Conservation (phyloP, 495 filamentous ascomycete species). For the Darksidea phi region DNA sequence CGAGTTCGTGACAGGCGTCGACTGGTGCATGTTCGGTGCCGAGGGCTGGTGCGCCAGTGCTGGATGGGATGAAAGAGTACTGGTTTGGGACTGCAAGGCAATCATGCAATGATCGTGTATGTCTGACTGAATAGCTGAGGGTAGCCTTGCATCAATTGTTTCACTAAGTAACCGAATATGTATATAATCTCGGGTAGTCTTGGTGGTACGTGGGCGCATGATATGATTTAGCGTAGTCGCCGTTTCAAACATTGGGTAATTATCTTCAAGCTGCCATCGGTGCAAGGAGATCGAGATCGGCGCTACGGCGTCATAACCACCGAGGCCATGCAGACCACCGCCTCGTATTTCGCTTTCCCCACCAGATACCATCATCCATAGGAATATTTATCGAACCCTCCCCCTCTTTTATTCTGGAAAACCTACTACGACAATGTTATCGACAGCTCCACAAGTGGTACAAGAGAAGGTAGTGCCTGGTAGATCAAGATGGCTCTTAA, state of each 20-base stretch:
- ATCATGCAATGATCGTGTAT: constrained; percentile 48
- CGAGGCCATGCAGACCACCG: background rate
- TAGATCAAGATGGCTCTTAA: constrained; percentile 3
- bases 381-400: background rate
- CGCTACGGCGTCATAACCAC: background rate
- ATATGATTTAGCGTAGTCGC: too few relatives aligned
- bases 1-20: constrained; percentile 95
- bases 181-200: too few relatives aligned
- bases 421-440: background rate
- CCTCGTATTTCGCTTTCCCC: background rate
- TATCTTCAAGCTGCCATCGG: background rate
- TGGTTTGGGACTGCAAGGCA: constrained; percentile 85
- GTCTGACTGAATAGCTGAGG: too few relatives aligned
- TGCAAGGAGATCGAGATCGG: background rate
- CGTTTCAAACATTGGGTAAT: too few relatives aligned
- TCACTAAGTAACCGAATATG: too few relatives aligned
- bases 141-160: too few relatives aligned
- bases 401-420: background rate
- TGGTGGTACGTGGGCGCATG: background rate
- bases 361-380: background rate
- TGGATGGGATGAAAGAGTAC: constrained; percentile 87
- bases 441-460: too few relatives aligned
- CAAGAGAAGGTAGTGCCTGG: too few relatives aligned
- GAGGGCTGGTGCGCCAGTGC: constrained; percentile 94
- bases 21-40: constrained; percentile 94